Base-by-base conservation (phyloP, 1,284 basidiomycete genomes). In the Filobasidium uniguttulatum region DNA sequence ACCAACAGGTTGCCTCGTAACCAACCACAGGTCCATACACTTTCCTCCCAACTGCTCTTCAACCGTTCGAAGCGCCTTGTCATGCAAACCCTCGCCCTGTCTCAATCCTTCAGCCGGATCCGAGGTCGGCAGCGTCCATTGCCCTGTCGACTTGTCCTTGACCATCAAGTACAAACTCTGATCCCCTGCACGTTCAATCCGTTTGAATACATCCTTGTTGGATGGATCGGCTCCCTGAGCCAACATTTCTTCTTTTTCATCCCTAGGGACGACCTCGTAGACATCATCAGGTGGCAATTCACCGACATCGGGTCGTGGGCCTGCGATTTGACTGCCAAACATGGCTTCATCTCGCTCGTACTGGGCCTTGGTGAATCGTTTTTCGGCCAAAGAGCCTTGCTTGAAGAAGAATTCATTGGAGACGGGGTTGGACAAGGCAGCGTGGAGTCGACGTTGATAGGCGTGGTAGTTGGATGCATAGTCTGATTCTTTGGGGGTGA, bases 401-500 rank as follows among this genome's bases (percentile, higher is more conserved):
- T 91, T 91, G 76, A 96, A 97, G 74, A 94, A 97, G 68, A 94
- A 93, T 37, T 88, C 81, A 50, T 80, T 77, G 15, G 87, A 83
- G 67, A 89, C 82, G 0, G 91, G 90, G 62, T 90, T 89, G 63
- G 84, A 82, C 36, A 96, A 72, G 5, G 88, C 83, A 58, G 86
- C 82, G 56, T 81, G 79, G 56, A 97, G 78, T 48, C 82, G 78
- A 9, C 79, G 75, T 64, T 90, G 85, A 76, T 94, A 94, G 46
- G 78, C 74, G 71, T 85, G 83, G 71, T 88, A 94, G 10, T 88
- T 80, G 58, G 75, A 72, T 70, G 93, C 91, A 60, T 96, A 83
- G 1, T 76, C 72, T 0, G 78, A 80, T 0, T 81, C 85, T 0
- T 81, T 78, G 33, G 81, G 80, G 0, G 87, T 85, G 44, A 96